These are phyloP conservation scores for Ceratocystis smalleyi DNA, from an alignment of 2,329 filamentous ascomycete species.

Conservation along the genomic window DNA sequence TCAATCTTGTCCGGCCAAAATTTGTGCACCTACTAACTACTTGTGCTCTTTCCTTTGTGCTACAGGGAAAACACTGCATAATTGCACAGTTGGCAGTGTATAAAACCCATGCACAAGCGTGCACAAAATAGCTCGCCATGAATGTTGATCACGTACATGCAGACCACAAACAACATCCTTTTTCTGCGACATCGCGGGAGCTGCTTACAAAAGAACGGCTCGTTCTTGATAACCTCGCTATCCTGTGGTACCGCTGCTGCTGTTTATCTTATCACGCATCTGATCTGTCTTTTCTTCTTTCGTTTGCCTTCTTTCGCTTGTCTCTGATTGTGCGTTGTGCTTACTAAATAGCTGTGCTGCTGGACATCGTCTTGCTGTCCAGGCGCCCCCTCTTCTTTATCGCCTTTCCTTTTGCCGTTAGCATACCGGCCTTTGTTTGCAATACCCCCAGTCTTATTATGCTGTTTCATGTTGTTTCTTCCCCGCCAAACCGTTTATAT, in stretches of 20 bases:
- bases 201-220: neutral
- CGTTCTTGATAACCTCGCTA: neutral
- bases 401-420: neutral
- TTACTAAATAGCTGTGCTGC: neutral
- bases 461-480: neutral
- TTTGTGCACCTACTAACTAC: neutral
- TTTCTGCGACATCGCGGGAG: neutral
- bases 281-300: neutral
- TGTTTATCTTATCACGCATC: neutral
- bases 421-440: neutral
- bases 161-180: neutral
- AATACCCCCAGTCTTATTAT: neutral
- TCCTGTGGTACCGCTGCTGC: neutral
- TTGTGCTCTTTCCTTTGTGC: neutral
- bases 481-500: neutral
- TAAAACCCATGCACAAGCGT: neutral
- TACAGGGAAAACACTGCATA: neutral
- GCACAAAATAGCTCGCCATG: neutral
- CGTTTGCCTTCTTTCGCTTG: neutral
- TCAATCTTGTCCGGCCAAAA: neutral
- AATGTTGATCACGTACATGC: neutral
- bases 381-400: neutral
- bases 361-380: neutral
- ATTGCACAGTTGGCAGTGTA: neutral
- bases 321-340: neutral